A percentile compares a stretch with the other conserved stretches of the same genome.
Conservation (phyloP, 257 asterid species). For the Jacaranda mimosifolia region DNA sequence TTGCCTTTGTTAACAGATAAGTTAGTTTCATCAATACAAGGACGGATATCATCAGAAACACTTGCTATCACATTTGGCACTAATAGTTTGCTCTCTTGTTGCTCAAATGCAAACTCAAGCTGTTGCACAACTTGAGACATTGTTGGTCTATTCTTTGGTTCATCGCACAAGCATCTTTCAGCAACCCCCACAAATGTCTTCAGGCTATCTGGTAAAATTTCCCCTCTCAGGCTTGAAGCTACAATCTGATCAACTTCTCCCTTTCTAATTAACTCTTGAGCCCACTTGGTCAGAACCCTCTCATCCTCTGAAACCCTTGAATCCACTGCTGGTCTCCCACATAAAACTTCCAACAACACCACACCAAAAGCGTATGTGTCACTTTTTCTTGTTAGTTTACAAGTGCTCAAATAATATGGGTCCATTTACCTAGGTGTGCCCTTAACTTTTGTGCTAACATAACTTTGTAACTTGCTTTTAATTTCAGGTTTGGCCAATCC, state of each 20-base stretch:
- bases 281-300: slow-evolving; percentile 6
- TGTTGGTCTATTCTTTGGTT: slow-evolving; percentile 62
- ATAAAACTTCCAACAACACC: slow-evolving; percentile 60
- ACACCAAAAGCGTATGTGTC: slow-evolving; percentile 24
- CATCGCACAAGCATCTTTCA: slow-evolving; percentile 55
- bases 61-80: slow-evolving; percentile 10
- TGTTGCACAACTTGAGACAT: slow-evolving; percentile 62
- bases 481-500: slow-evolving; percentile 61
- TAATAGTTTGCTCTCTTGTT: slow-evolving; percentile 23
- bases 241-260: slow-evolving; percentile 56
- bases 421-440: slow-evolving; percentile 69
- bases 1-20: not conserved
- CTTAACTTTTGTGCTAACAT: slow-evolving; percentile 55
- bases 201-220: slow-evolving; percentile 45
- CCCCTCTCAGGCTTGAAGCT: slow-evolving; percentile 45
- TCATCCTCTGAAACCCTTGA: slow-evolving; percentile 44
- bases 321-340: slow-evolving; percentile 59
- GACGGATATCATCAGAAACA: slow-evolving; percentile 3
- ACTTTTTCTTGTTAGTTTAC: slow-evolving; percentile 1
- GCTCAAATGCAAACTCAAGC: slow-evolving; percentile 47
- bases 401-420: slow-evolving; percentile 50
- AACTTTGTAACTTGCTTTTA: slow-evolving; percentile 44
- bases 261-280: not conserved
- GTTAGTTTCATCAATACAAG: slow-evolving; percentile 16
- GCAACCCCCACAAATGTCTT: slow-evolving; percentile 33